Conservation (phyloP, 352 stramenopile species). For the Phytopythium kandeliae region DNA sequence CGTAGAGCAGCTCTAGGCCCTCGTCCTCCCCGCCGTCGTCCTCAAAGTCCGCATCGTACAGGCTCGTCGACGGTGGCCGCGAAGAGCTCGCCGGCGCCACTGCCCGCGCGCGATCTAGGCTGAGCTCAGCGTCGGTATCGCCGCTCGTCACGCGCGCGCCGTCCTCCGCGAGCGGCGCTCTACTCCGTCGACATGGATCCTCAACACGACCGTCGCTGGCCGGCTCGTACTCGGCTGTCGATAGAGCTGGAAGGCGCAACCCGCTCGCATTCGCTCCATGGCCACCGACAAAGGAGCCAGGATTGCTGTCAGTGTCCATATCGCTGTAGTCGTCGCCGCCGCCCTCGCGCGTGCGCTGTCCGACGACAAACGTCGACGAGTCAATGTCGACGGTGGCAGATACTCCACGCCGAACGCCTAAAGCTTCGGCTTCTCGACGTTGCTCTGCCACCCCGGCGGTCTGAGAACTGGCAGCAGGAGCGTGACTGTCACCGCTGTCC, state of each 20-base stretch:
- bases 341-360: conserved; percentile 7
- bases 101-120: background rate
- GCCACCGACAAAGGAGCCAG: too few relatives aligned
- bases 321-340: conserved; percentile 1
- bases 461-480: too few relatives aligned
- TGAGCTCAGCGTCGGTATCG: background rate
- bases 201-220: background rate
- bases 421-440: too few relatives aligned
- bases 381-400: background rate
- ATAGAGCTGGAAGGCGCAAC: too few relatives aligned
- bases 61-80: background rate
- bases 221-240: conserved; percentile 3
- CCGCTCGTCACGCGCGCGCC: too few relatives aligned
- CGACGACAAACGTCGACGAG: background rate
- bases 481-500: too few relatives aligned
- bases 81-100: background rate
- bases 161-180: too few relatives aligned
- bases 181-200: too few relatives aligned
- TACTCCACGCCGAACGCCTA: too few relatives aligned
- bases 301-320: background rate
- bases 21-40: background rate
- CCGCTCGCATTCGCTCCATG: too few relatives aligned
- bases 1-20: conserved; percentile 3
- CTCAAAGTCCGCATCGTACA: conserved; percentile 19
- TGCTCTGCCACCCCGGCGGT: too few relatives aligned